Evolutionary conservation across 495 filamentous ascomycete species (phyloP), one percentile per base, ranked within the genome.

Genomic region (Penicillium atrosanguineum): DNA sequence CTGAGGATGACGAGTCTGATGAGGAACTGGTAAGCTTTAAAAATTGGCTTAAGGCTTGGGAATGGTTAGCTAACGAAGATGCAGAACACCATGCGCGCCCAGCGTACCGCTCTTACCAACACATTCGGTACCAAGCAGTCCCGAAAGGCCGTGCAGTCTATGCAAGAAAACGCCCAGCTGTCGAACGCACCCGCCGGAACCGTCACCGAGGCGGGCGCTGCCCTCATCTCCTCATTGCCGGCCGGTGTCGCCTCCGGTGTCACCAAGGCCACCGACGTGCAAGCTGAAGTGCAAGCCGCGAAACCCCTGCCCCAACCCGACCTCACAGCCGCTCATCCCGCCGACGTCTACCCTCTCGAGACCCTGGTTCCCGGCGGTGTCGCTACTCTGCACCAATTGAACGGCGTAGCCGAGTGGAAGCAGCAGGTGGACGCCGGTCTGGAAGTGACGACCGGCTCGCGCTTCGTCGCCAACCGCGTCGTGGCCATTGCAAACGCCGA

Each of bases 91-190:
- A 76, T 81, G 60, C 73, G 79, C 60, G 79, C 82, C 25, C 76
- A 78, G 63, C 83, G 83, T 55, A 85, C 82, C 41, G 82, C 84
- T 34, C 86, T 98, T 6, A 94, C 91, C 55, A 82, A 90, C 61
- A 85, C 87, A 44, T 98, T 98, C 73, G 95, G 94, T 57, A 96
- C 91, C 31, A 95, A 90, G 75, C 95, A 95, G 73, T 85, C 95
- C 3, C 87, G 88, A 77, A 95, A 95, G 71, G 87, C 87, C 2
- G 84, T 93, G 53, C 81, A 80, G 23, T 84, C 86, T 29, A 73
- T 87, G 45, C 86, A 88, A 20, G 84, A 89, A 63, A 95, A 95
- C 58, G 88, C 89, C 37, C 90, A 95, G 48, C 64, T 79, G 39
- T 71, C 73, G 56, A 77, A 69, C 48, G 70, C 67, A 20, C 74